A percentile compares a stretch with the other conserved stretches of the same genome.
These are phyloP conservation scores for Phytophthora foliorum DNA, from an alignment of 352 stramenopile genomes.

Conservation along the genomic window DNA sequence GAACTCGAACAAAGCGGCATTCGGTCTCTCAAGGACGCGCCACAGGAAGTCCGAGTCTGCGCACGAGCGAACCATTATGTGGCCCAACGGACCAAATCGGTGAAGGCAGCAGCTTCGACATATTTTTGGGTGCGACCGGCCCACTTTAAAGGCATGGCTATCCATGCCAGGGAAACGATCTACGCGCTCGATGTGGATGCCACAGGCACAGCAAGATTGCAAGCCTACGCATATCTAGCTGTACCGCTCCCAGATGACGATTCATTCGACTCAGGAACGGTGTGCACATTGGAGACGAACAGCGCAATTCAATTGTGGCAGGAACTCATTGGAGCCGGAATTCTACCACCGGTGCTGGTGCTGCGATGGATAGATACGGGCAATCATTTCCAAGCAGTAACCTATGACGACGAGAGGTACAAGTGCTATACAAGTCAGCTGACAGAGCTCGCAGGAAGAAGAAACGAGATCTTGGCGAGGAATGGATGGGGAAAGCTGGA, in stretches of 20 bases:
- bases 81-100: not conserved
- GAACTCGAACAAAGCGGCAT: not conserved
- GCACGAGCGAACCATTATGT: conserved; percentile 1
- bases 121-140: not conserved
- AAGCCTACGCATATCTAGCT: not conserved
- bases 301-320: not conserved
- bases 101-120: not conserved
- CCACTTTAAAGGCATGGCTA: conserved; percentile 8
- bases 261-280: not conserved
- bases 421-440: not conserved
- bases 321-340: not conserved
- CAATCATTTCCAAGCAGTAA: conserved; percentile 13
- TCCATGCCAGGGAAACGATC: not conserved
- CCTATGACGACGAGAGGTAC: not conserved
- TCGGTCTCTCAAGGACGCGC: too few relatives aligned
- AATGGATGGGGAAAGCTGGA: not conserved
- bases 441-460: rapidly evolving
- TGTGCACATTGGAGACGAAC: not conserved
- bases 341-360: not conserved
- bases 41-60: not conserved
- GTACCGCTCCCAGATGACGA: not conserved
- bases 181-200: not conserved
- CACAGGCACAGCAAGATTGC: not conserved
- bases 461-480: not conserved
- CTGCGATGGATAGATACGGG: not conserved